These are phyloP conservation scores for Candida boidinii DNA, from an alignment of 805 yeast species.

Conservation along the genomic window DNA sequence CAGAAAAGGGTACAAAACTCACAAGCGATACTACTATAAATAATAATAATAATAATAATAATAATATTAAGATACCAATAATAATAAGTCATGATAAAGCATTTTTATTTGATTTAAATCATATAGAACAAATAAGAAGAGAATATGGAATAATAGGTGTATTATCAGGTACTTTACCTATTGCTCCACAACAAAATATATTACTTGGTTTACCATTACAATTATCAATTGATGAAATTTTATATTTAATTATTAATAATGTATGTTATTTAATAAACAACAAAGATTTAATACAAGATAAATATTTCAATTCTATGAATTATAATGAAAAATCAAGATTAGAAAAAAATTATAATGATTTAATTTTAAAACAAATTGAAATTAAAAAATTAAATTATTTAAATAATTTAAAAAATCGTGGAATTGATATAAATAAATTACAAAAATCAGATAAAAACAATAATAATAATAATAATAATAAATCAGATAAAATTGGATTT, in stretches of 20 bases:
- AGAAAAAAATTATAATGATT: too few relatives aligned
- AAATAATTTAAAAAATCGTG: too few relatives aligned
- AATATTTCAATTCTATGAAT: background rate
- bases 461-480: too few relatives aligned
- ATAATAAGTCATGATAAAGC: constrained; percentile 37
- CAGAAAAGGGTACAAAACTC: too few relatives aligned
- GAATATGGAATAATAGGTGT: constrained; percentile 63
- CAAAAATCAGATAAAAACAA: too few relatives aligned
- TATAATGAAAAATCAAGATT: background rate
- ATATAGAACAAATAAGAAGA: constrained; percentile 45
- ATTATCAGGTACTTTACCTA: constrained; percentile 73
- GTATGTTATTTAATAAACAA: constrained; percentile 9
- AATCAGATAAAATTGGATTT: too few relatives aligned
- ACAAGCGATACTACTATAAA: too few relatives aligned
- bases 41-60: too few relatives aligned
- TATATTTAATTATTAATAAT: constrained; percentile 43
- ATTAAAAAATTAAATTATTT: too few relatives aligned
- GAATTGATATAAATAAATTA: too few relatives aligned
- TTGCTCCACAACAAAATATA: constrained; percentile 91
- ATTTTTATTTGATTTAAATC: constrained; percentile 50
- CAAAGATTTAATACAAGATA: background rate
- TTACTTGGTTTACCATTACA: constrained; percentile 78
- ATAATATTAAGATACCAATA: constrained; percentile 28
- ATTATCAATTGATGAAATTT: constrained; percentile 63
- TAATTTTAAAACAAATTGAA: too few relatives aligned